A percentile compares a stretch with the other conserved stretches of the same genome.
Evolutionary conservation across 2,329 filamentous ascomycete species (phyloP).

Genomic region (Penicillium sp.): DNA sequence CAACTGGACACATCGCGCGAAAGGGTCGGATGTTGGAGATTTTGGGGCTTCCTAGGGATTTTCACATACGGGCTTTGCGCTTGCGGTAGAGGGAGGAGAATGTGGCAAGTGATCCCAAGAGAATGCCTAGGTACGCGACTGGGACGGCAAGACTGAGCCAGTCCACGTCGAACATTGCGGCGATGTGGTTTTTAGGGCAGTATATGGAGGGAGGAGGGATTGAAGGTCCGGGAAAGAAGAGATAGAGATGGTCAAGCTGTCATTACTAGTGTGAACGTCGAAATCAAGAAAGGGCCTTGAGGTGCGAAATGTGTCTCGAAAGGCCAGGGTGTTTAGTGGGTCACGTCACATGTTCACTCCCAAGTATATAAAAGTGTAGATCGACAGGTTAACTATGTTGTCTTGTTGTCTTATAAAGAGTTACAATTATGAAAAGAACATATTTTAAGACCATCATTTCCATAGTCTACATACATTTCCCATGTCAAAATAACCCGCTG

Average conservation of each 20-base stretch:
- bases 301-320: constrained; percentile 6
- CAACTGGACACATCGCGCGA: neutral
- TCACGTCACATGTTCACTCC: constrained; percentile 23
- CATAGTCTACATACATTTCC: constrained; percentile 9
- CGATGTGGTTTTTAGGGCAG: constrained; percentile 1
- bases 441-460: neutral
- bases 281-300: neutral
- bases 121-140: constrained; percentile 82
- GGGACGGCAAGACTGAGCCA: constrained; percentile 85
- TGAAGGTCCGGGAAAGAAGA: neutral
- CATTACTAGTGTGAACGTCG: neutral
- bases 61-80: constrained; percentile 71
- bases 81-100: constrained; percentile 93
- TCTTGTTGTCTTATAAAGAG: neutral
- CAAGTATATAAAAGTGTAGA: neutral
- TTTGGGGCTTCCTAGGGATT: neutral
- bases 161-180: constrained; percentile 53
- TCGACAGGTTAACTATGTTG: too few species aligned
- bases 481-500: constrained; percentile 1
- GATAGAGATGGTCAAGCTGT: neutral
- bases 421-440: neutral
- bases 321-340: constrained; percentile 29
- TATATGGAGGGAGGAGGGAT: neutral
- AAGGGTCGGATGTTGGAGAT: neutral
- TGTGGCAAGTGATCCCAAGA: constrained; percentile 82